Evolutionary conservation across 148 eudicot genomes (phyloP).

Genomic region (Nepenthes gracilis): DNA sequence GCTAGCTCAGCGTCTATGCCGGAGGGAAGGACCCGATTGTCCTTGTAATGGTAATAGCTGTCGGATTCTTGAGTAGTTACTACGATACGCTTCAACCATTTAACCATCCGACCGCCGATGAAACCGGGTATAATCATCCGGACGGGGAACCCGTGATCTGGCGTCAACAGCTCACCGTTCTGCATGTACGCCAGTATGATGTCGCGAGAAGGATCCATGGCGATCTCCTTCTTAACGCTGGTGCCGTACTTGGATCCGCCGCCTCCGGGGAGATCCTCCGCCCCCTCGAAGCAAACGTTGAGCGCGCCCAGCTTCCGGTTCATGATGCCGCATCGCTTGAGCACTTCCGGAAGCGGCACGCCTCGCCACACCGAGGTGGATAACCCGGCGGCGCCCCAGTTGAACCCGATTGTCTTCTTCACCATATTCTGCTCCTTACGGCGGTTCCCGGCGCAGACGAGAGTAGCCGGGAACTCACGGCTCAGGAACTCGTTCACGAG

Average conservation of each 20-base stretch:
- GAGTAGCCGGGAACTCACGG: slow-evolving; percentile 63
- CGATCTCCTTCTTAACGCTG: slow-evolving; percentile 48
- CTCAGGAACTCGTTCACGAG: slow-evolving; percentile 41
- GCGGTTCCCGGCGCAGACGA: slow-evolving; percentile 91
- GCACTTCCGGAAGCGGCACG: slow-evolving; percentile 43
- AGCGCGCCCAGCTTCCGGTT: slow-evolving; percentile 47
- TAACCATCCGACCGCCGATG: slow-evolving; percentile 90
- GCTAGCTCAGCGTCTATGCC: slow-evolving; percentile 28
- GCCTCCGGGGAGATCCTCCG: slow-evolving; percentile 91
- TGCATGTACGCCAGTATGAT: slow-evolving; percentile 88
- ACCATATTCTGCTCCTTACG: slow-evolving; percentile 91
- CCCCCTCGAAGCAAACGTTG: slow-evolving; percentile 87
- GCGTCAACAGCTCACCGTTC: slow-evolving; percentile 48
- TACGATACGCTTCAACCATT: slow-evolving; percentile 69
- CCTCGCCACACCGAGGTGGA: slow-evolving; percentile 89
- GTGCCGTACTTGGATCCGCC: slow-evolving; percentile 95
- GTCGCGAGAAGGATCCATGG: slow-evolving; percentile 76
- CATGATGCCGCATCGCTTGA: slow-evolving; percentile 58
- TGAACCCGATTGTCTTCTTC: slow-evolving; percentile 71
- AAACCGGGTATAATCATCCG: slow-evolving; percentile 80
- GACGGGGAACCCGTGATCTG: slow-evolving; percentile 85
- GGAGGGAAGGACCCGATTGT: slow-evolving; percentile 25
- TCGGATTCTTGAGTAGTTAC: slow-evolving; percentile 62
- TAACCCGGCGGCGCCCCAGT: slow-evolving; percentile 86
- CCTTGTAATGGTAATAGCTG: slow-evolving; percentile 67